Evolutionary conservation across 2,329 filamentous ascomycete genomes (phyloP).

Genomic region (Trichoderma aggressivum): DNA sequence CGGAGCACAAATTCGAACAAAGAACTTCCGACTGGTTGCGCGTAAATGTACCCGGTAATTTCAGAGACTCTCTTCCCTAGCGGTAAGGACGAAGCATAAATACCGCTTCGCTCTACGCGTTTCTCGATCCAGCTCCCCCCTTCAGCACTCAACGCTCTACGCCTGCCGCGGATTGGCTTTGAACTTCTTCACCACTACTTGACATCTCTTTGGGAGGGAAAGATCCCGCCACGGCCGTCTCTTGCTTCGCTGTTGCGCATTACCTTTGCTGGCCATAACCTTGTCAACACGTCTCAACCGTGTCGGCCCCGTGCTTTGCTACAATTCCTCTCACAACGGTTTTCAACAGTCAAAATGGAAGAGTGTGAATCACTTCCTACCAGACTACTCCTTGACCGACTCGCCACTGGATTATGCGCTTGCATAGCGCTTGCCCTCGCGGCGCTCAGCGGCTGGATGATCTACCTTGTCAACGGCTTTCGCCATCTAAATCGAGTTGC

Average conservation of each 20-base stretch:
- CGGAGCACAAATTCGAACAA: no score
- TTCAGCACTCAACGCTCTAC: not conserved
- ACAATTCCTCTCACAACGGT: not conserved
- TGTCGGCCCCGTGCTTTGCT: not conserved
- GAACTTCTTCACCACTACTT: not conserved
- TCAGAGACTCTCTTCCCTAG: not conserved
- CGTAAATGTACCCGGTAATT: rapidly evolving
- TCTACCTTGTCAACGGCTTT: not conserved
- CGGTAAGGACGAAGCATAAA: not conserved
- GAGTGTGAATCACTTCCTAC: no score
- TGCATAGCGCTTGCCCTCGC: not conserved
- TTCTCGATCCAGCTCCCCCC: not conserved
- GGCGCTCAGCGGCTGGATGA: not conserved
- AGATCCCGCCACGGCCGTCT: not conserved
- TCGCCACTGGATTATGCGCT: no score
- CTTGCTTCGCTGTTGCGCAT: not conserved
- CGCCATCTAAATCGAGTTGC: not conserved
- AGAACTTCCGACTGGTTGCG: not conserved
- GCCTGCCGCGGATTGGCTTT: not conserved
- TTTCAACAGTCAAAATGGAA: not conserved
- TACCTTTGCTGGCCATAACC: not conserved
- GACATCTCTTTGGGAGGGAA: not conserved
- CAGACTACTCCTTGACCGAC: no score
- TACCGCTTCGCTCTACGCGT: not conserved
- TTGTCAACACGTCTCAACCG: not conserved